Percentiles rank a stretch among this genome's conserved stretches.
Evolutionary conservation across 305 asterid species (phyloP).

Genomic region (Galium porrigens): DNA sequence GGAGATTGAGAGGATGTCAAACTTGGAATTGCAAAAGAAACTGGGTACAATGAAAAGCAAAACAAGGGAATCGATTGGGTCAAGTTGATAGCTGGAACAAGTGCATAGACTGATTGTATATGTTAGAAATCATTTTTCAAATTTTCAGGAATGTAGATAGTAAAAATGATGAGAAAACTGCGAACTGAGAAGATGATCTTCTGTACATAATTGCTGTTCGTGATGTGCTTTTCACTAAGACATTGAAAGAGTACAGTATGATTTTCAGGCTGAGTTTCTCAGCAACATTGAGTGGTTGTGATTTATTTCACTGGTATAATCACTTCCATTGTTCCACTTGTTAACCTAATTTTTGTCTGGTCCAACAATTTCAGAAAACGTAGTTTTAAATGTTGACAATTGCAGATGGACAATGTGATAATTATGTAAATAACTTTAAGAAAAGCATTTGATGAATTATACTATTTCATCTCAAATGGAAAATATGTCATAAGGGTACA

Average conservation of each 20-base stretch:
- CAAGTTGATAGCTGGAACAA: conserved; percentile 19
- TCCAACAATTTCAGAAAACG: background rate
- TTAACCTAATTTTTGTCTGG: background rate
- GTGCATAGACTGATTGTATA: conserved; percentile 13
- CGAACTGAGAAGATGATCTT: background rate
- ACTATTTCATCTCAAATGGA: background rate
- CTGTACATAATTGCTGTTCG: background rate
- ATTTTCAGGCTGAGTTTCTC: background rate
- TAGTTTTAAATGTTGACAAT: background rate
- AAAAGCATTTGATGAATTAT: no score
- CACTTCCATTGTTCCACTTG: background rate
- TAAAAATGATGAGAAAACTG: background rate
- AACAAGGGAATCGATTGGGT: conserved; percentile 34
- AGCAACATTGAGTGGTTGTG: background rate
- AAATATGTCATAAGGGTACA: background rate
- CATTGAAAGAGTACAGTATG: background rate
- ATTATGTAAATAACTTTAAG: background rate
- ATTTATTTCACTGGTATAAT: background rate
- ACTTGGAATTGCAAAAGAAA: conserved; percentile 74
- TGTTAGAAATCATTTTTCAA: conserved; percentile 1
- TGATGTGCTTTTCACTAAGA: background rate
- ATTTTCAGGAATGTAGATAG: background rate
- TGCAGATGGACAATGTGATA: background rate
- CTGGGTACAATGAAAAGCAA: conserved; percentile 28
- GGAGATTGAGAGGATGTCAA: conserved; percentile 62